phyloP scores from a whole-genome alignment of 805 yeast genomes.

The Saturnispora silvae region DNA sequence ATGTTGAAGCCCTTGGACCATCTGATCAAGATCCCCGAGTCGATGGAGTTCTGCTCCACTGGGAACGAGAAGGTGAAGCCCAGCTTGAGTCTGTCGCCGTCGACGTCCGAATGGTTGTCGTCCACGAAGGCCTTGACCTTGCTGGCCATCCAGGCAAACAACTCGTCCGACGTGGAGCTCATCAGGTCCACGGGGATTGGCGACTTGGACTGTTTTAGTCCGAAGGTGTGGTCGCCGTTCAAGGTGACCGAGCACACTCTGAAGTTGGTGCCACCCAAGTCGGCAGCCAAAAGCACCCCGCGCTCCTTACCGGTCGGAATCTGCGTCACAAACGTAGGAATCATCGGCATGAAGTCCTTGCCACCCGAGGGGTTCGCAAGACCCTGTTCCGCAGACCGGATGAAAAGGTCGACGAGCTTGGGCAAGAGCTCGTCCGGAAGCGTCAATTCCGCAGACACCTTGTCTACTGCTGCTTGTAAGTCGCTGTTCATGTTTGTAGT shows the following conservation, averaged over 20 bases:
- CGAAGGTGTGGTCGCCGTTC: constrained; percentile 70
- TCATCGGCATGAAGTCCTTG: constrained; percentile 66
- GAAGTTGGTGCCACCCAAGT: constrained; percentile 93
- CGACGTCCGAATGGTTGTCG: constrained; percentile 44
- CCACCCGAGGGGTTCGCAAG: constrained; percentile 31
- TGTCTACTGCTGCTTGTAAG: constrained; percentile 15
- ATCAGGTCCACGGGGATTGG: constrained; percentile 72
- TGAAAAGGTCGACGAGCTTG: constrained; percentile 45
- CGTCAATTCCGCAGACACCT: constrained; percentile 31
- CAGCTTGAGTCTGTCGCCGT: constrained; percentile 40
- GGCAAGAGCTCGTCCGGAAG: constrained; percentile 33
- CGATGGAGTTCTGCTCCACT: constrained; percentile 71
- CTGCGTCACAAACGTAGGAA: constrained; percentile 80
- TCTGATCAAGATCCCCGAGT: constrained; percentile 71
- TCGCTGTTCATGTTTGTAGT: constrained; percentile 5
- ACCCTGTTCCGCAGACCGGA: constrained; percentile 52
- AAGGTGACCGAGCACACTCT: constrained; percentile 83
- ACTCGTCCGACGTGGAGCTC: constrained; percentile 53
- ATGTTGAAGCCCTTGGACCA: constrained; percentile 97
- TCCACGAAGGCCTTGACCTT: constrained; percentile 56
- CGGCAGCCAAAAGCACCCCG: constrained; percentile 83
- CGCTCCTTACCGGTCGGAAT: constrained; percentile 79
- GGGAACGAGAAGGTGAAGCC: constrained; percentile 97
- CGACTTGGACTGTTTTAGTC: constrained; percentile 62
- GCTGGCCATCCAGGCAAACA: constrained; percentile 67